Evolutionary conservation across 495 filamentous ascomycete genomes (phyloP).

Genomic region (Penicillium samsonianum): DNA sequence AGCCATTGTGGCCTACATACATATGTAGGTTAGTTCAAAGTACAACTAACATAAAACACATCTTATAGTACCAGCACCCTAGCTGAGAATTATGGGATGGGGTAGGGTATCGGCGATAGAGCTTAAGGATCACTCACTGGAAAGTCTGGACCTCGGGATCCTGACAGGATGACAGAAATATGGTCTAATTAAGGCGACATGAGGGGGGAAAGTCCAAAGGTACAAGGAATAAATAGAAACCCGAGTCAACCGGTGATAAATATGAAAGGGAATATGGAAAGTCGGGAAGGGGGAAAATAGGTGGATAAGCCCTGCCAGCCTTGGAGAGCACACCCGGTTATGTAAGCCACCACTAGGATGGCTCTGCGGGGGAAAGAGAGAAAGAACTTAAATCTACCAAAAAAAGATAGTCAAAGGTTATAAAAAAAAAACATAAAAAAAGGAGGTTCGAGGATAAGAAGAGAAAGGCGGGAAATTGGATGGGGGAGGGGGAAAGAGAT

Average conservation of each 20-base stretch:
- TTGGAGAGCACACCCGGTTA: slow-evolving; percentile 25
- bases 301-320: slow-evolving; percentile 5
- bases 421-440: slow-evolving; percentile 1
- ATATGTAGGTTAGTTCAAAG: slow-evolving; percentile 18
- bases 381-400: slow-evolving; percentile 8
- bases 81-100: neutral
- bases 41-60: neutral
- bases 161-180: slow-evolving; percentile 40
- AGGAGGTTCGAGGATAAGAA: slow-evolving; percentile 6
- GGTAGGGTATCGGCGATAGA: neutral
- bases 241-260: slow-evolving; percentile 24
- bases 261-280: slow-evolving; percentile 22
- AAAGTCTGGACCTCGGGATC: slow-evolving; percentile 40
- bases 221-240: slow-evolving; percentile 8
- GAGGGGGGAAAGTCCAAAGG: slow-evolving; percentile 28
- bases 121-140: slow-evolving; percentile 30
- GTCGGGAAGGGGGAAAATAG: slow-evolving; percentile 19
- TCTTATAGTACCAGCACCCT: neutral
- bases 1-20: slow-evolving; percentile 54
- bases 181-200: slow-evolving; percentile 44
- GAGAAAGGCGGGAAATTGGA: slow-evolving; percentile 1
- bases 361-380: slow-evolving; percentile 19
- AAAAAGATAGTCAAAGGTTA: slow-evolving; percentile 10
- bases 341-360: slow-evolving; percentile 23
- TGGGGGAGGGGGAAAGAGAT: slow-evolving; percentile 13